Evolutionary conservation across 768 basidiomycete species (phyloP).

Genomic region (Boletales sp.): DNA sequence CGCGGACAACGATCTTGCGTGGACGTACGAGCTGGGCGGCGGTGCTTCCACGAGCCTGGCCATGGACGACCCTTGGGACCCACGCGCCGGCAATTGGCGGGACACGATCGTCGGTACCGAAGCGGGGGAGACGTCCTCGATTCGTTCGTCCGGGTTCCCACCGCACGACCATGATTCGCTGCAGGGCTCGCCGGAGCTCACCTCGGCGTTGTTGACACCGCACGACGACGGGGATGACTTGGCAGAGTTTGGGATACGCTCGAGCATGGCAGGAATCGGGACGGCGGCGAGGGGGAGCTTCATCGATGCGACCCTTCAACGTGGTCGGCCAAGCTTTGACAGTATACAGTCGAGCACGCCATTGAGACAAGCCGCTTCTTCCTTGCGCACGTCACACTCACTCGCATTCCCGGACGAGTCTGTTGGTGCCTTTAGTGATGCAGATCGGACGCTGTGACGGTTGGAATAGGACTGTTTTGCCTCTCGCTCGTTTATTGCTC

Average conservation of each 20-base stretch:
- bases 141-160: slow-evolving; percentile 10
- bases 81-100: slow-evolving; percentile 18
- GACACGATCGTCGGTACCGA: slow-evolving; percentile 31
- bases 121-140: slow-evolving; percentile 11
- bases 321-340: no score
- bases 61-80: slow-evolving; percentile 22
- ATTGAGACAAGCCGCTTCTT: no score
- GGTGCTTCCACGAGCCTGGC: slow-evolving; percentile 1
- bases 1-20: slow-evolving; percentile 10
- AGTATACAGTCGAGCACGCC: no score
- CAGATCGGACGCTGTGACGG: slow-evolving; percentile 8
- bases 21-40: slow-evolving; percentile 5
- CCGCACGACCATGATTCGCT: slow-evolving; percentile 16
- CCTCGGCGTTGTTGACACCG: slow-evolving; percentile 31
- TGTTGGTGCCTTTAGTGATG: neutral
- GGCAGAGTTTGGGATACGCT: slow-evolving; percentile 19
- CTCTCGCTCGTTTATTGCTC: no score
- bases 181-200: slow-evolving; percentile 24
- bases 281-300: slow-evolving; percentile 37
- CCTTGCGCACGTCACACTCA: no score
- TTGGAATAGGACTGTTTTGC: neutral
- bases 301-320: slow-evolving; percentile 13
- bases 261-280: slow-evolving; percentile 46
- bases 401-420: neutral
- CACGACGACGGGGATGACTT: slow-evolving; percentile 23